These are phyloP conservation scores for Manihot esculenta DNA, from an alignment of 441 rosid species.

Conservation along the genomic window DNA sequence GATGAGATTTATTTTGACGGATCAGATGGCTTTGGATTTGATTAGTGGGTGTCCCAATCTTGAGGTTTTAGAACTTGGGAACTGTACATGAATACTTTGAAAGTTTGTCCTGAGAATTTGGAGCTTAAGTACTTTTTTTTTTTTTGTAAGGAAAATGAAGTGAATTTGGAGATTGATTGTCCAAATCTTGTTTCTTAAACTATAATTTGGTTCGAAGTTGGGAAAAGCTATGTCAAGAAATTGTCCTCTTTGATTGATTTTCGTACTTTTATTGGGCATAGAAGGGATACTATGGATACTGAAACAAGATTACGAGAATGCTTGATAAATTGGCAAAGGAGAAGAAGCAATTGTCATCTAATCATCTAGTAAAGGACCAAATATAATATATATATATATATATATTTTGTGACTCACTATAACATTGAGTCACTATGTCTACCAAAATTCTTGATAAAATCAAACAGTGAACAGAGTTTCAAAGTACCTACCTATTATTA, in stretches of 20 bases:
- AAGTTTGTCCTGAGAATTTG: constrained; percentile 16
- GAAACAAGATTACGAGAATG: background rate
- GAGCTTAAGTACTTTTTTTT: constrained; percentile 8
- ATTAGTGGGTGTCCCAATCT: constrained; percentile 18
- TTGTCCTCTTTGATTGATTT: constrained; percentile 19
- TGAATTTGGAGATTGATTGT: constrained; percentile 23
- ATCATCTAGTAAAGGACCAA: too few species aligned
- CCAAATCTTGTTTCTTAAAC: constrained; percentile 13
- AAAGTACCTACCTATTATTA: too few species aligned
- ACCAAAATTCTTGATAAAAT: too few species aligned
- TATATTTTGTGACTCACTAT: too few species aligned
- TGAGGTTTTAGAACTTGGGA: constrained; percentile 15
- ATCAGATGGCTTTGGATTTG: constrained; percentile 17
- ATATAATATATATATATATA: too few species aligned
- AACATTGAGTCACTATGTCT: too few species aligned
- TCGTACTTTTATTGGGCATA: constrained; percentile 8
- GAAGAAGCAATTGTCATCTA: too few species aligned
- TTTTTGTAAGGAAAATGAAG: background rate
- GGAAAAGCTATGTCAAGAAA: constrained; percentile 6
- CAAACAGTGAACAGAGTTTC: too few species aligned
- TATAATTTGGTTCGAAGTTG: constrained; percentile 17
- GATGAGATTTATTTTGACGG: constrained; percentile 14
- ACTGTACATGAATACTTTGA: constrained; percentile 13
- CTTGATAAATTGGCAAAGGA: too few species aligned
- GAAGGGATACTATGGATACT: background rate